Evolutionary conservation across 495 filamentous ascomycete species (phyloP).

Genomic region (Hamigera avellanea): DNA sequence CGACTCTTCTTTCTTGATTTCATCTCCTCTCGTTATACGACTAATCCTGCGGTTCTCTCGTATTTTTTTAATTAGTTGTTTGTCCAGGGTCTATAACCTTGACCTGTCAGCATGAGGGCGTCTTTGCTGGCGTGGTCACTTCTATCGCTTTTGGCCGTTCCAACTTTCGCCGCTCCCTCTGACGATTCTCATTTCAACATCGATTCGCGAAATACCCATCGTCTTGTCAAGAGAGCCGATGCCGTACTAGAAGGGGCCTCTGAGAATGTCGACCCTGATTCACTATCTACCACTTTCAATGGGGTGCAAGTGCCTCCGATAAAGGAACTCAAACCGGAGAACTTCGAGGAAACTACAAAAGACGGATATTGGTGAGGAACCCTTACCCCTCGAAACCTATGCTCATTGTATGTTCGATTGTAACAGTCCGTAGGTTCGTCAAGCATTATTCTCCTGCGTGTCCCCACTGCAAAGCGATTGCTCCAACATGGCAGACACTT

Average conservation of each 20-base stretch:
- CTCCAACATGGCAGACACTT: constrained; percentile 81
- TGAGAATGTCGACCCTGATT: constrained; percentile 8
- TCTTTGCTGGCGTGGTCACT: constrained; percentile 31
- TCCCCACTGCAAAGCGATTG: constrained; percentile 66
- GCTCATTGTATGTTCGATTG: too few relatives aligned
- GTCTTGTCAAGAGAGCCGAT: constrained; percentile 18
- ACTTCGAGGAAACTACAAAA: constrained; percentile 44
- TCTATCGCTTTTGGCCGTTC: constrained; percentile 27
- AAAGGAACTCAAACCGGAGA: constrained; percentile 46
- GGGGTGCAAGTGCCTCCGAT: constrained; percentile 65
- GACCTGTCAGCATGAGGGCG: constrained; percentile 24
- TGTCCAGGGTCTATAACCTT: constrained; percentile 8
- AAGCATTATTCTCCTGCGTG: constrained; percentile 72
- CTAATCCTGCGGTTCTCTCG: constrained; percentile 7
- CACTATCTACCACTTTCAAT: constrained; percentile 58
- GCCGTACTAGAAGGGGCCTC: constrained; percentile 9
- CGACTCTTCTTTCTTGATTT: constrained; percentile 12
- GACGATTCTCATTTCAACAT: constrained; percentile 8
- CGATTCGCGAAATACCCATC: constrained; percentile 1
- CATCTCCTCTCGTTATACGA: constrained; percentile 5
- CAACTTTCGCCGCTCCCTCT: constrained; percentile 24
- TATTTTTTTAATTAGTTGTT: constrained; percentile 1
- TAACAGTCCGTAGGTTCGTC: constrained; percentile 45
- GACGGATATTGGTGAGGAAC: constrained; percentile 51
- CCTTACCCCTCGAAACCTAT: too few relatives aligned